phyloP scores from a whole-genome alignment of 148 eudicot genomes.

The Beta vulgaris region DNA sequence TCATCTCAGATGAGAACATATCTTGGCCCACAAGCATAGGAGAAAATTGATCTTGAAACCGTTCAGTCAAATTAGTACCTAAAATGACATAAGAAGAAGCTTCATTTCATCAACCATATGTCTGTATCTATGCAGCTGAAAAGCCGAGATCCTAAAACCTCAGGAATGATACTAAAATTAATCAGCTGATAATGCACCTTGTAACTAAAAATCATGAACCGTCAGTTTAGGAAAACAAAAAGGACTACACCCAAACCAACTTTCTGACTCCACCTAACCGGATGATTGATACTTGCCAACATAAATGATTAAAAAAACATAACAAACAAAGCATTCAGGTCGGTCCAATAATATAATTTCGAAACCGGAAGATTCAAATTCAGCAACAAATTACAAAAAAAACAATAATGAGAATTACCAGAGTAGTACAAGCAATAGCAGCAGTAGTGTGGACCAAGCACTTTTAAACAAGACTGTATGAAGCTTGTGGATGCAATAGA shows the following conservation, averaged over 20 bases:
- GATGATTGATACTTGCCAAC: background rate
- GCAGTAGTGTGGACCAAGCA: too few species aligned
- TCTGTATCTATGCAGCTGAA: constrained; percentile 1
- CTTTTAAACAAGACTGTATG: too few species aligned
- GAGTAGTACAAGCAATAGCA: too few species aligned
- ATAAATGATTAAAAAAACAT: background rate
- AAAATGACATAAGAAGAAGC: constrained; percentile 25
- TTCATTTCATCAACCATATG: constrained; percentile 19
- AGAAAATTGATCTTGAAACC: constrained; percentile 84
- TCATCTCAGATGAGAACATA: constrained; percentile 57
- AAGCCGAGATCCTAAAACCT: background rate
- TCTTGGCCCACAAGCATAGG: constrained; percentile 72
- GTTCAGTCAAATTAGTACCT: constrained; percentile 80
- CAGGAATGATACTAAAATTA: background rate
- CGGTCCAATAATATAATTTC: background rate
- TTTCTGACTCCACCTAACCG: background rate
- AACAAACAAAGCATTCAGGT: background rate
- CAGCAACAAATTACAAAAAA: too few species aligned
- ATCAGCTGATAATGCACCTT: background rate
- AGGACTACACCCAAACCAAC: background rate
- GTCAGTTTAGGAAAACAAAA: background rate
- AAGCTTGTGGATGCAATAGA: too few species aligned
- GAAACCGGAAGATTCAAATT: background rate
- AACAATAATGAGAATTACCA: too few species aligned
- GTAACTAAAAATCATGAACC: constrained; percentile 3